A percentile compares a stretch with the other conserved stretches of the same genome.
These are phyloP conservation scores for Coemansia sp. DNA, from an alignment of 192 early-diverging fungal species.

Conservation along the genomic window DNA sequence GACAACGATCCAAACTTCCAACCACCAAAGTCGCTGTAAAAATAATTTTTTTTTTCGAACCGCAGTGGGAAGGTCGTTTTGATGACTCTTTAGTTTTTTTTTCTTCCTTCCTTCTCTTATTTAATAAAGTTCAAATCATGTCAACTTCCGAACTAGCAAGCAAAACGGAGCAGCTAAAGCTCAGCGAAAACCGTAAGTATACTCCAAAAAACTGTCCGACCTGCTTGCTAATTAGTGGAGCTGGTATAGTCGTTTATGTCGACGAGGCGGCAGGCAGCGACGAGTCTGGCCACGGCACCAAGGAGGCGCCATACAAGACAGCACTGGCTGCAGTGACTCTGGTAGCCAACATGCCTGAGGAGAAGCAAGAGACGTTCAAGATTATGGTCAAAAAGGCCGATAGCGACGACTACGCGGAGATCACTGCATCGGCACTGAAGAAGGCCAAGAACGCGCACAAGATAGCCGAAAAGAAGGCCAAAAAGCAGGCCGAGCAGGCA, in stretches of 20 bases:
- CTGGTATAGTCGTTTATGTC: slow-evolving; percentile 52
- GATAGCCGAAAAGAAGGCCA: slow-evolving; percentile 66
- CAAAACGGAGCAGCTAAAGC: slow-evolving; percentile 27
- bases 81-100: slow-evolving; percentile 2
- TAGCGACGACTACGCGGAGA: slow-evolving; percentile 69
- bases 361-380: slow-evolving; percentile 50
- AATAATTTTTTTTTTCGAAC: slow-evolving; percentile 4
- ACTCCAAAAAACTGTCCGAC: not conserved
- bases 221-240: not conserved
- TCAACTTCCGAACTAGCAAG: slow-evolving; percentile 28
- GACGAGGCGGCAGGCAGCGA: slow-evolving; percentile 86
- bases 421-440: slow-evolving; percentile 88
- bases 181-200: slow-evolving; percentile 34
- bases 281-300: slow-evolving; percentile 70
- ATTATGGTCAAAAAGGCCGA: slow-evolving; percentile 70
- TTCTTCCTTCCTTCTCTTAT: slow-evolving; percentile 2
- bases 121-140: slow-evolving; percentile 15
- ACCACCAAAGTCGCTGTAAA: slow-evolving; percentile 52
- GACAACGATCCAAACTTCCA: slow-evolving; percentile 48
- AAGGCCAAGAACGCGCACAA: slow-evolving; percentile 79
- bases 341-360: slow-evolving; percentile 46
- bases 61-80: not conserved
- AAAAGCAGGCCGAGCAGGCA: slow-evolving; percentile 74
- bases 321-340: slow-evolving; percentile 67
- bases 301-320: slow-evolving; percentile 75